Evolutionary conservation across 2,329 filamentous ascomycete species (phyloP).

Genomic region (Fusarium chlamydosporum): DNA sequence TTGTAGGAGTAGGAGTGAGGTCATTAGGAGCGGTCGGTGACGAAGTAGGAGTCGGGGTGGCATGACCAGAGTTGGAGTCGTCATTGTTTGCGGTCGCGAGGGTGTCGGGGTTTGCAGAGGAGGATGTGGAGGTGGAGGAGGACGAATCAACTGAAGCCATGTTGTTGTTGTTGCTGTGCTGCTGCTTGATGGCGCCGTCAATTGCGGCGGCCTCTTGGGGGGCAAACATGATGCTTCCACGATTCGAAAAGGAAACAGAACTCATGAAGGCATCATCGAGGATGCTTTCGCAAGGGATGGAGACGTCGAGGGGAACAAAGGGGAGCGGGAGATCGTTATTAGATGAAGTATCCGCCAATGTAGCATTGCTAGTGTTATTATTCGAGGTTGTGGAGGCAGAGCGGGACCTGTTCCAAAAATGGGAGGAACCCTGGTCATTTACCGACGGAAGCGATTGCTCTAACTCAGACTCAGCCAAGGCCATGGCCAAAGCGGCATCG

Average conservation of each 20-base stretch:
- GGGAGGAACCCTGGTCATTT: conserved; percentile 44
- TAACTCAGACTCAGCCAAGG: conserved; percentile 37
- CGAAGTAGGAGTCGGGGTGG: conserved; percentile 41
- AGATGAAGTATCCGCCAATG: conserved; percentile 44
- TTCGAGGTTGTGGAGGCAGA: conserved; percentile 48
- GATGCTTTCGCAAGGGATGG: conserved; percentile 69
- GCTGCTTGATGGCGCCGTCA: conserved; percentile 42
- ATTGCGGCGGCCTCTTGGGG: conserved; percentile 57
- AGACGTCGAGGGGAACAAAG: conserved; percentile 68
- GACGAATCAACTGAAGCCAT: conserved; percentile 26
- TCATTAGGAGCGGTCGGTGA: conserved; percentile 29
- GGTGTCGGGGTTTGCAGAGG: conserved; percentile 18
- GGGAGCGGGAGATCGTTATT: conserved; percentile 53
- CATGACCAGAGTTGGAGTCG: conserved; percentile 43
- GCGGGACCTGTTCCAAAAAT: conserved; percentile 50
- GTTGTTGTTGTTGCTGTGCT: conserved; percentile 17
- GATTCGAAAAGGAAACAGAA: conserved; percentile 71
- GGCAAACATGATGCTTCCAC: conserved; percentile 74
- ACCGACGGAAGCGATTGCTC: conserved; percentile 36
- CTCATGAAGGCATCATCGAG: conserved; percentile 71
- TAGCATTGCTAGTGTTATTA: conserved; percentile 49
- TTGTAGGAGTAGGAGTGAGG: conserved; percentile 36
- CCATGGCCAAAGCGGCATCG: conserved; percentile 31
- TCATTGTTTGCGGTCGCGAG: conserved; percentile 32
- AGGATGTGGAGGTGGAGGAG: conserved; percentile 14